Evolutionary conservation across 2,329 filamentous ascomycete genomes (phyloP), one percentile per base, ranked within the genome.

Genomic region (Daldinia eschscholtzii): DNA sequence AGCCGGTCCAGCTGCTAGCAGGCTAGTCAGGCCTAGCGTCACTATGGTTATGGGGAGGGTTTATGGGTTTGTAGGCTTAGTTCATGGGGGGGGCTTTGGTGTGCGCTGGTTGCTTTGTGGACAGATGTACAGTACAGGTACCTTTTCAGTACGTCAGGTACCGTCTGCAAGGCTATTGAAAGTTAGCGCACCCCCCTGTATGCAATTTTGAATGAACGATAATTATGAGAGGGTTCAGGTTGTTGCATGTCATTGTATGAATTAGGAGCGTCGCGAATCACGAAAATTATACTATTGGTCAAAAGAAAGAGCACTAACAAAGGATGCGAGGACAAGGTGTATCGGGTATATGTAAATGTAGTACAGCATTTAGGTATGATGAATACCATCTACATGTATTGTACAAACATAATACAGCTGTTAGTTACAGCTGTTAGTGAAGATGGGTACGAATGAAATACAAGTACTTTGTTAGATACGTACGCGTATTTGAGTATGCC

Each of bases 1-100:
- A 64, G 66, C 61, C 61, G 48, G 39, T 64, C 57, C 68, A 67
- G 64, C 39, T 57, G 26, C 55, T 52, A 57, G 18, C 13, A 6
- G 46, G 46, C 26, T 30, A 23, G 57, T 50, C 6, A 15, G 57
- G 64, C 35, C 58, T 71, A 70, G 69, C 30, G 57, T 13, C 10
- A 23, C 52, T 67, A 63, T 64, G 62, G 33, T 65, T 70, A 65
- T 65, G 60, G 63, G 63, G 57, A 26, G 33, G 26, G 26, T 30
- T 30, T 30, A n/a, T 39, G 15, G 2, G 30, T 35, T 35, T 10
- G 30, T 57, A 57, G 28, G 50, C 50, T 18, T 56, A 55, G 28
- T 37, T 55, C 56, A 53, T 57, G 56, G 35, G 53, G 53, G 46
- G 58, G 55, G 33, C 10, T 10, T 35, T 35, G 33, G 10, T 7